These are phyloP conservation scores for Solanum chiquidenum DNA, from an alignment of 257 asterid species.

Conservation along the genomic window DNA sequence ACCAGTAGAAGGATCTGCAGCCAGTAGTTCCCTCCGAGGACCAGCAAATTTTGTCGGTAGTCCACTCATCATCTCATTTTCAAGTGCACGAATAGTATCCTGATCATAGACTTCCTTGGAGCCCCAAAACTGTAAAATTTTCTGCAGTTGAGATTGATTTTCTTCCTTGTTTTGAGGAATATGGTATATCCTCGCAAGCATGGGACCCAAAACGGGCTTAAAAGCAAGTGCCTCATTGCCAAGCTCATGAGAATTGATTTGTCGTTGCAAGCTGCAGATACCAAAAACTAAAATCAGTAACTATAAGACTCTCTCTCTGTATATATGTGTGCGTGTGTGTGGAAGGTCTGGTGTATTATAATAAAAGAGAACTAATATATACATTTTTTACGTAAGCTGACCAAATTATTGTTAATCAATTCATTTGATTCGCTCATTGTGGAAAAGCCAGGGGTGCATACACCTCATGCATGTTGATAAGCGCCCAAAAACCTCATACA, in stretches of 20 bases:
- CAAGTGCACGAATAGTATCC: conserved; percentile 63
- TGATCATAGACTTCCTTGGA: conserved; percentile 85
- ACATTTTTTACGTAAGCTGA: not conserved
- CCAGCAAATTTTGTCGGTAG: conserved; percentile 36
- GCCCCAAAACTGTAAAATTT: conserved; percentile 89
- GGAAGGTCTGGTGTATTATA: not conserved
- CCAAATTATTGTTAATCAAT: not conserved
- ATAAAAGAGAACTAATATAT: not conserved
- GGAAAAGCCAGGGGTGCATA: not conserved
- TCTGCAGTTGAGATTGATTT: conserved; percentile 76
- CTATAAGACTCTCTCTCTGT: not conserved
- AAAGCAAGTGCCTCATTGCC: conserved; percentile 90
- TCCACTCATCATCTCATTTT: conserved; percentile 68
- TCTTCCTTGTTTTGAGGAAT: conserved; percentile 84
- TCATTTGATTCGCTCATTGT: not conserved
- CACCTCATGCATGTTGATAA: not conserved
- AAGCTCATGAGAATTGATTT: conserved; percentile 65
- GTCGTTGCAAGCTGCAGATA: conserved; percentile 68
- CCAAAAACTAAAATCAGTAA: not conserved
- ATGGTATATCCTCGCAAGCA: conserved; percentile 76
- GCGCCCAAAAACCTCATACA: not conserved
- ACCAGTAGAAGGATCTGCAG: conserved; percentile 38
- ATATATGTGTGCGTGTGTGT: not conserved
- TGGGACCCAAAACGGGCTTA: conserved; percentile 84
- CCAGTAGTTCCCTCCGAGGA: conserved; percentile 21